Percentiles rank a stretch among this genome's conserved stretches.
Evolutionary conservation across 192 early-diverging fungal genomes (phyloP).

Genomic region (Kappamyces sp.): DNA sequence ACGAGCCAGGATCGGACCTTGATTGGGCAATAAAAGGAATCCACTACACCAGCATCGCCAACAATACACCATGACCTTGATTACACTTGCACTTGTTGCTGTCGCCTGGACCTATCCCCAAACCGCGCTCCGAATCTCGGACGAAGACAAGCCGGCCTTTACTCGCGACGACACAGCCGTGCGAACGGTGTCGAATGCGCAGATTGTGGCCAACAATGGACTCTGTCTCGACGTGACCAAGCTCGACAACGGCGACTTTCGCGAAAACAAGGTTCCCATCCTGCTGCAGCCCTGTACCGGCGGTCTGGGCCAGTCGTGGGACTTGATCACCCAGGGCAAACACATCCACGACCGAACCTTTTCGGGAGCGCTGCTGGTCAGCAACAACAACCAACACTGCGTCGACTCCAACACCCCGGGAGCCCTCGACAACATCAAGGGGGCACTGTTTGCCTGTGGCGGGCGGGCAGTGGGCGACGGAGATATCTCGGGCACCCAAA

Average conservation of each 20-base stretch:
- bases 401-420: constrained; percentile 13
- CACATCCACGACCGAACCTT: constrained; percentile 4
- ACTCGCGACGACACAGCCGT: constrained; percentile 6
- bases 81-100: not conserved
- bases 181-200: not conserved
- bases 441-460: constrained; percentile 5
- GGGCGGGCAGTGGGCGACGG: constrained; percentile 9
- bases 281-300: constrained; percentile 6
- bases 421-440: constrained; percentile 8
- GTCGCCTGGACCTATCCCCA: not conserved
- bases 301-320: constrained; percentile 8
- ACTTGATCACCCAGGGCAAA: constrained; percentile 8
- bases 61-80: too few species aligned
- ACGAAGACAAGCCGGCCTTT: constrained; percentile 9
- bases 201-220: constrained; percentile 11
- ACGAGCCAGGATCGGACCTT: too few species aligned
- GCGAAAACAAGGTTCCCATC: constrained; percentile 16
- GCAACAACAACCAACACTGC: constrained; percentile 11
- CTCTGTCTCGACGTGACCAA: constrained; percentile 10
- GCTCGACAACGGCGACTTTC: constrained; percentile 6
- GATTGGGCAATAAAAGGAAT: too few species aligned
- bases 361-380: constrained; percentile 7
- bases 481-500: constrained; percentile 11
- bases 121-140: not conserved
- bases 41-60: too few species aligned